Evolutionary conservation across 805 yeast genomes (phyloP), one percentile per base, ranked within the genome.

Genomic region (Wickerhamiella occidentalis): DNA sequence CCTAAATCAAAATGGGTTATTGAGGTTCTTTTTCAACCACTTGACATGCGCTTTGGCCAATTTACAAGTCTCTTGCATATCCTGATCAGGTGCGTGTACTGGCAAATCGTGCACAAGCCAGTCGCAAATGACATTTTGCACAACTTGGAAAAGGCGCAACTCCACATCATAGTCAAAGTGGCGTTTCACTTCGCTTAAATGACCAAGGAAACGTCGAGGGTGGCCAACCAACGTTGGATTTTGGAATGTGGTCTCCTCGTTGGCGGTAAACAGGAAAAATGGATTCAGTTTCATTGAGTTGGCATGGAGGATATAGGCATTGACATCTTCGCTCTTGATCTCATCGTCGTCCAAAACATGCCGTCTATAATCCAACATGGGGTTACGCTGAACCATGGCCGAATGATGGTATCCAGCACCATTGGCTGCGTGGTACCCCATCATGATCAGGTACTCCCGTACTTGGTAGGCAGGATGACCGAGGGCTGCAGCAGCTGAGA

Each of bases 311-410:
- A 45, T 18, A 28, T 36, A 28, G 9, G 56, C 54, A 40, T 21
- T 36, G 35, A 50, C 52, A 13, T 12, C n/a, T n/a, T 26, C 25
- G 12, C 45, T 50, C 12, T 38, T 21, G 11, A 41, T 38, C 38
- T 38, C 28, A 35, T 54, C 54, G 5, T 55, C 54, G 5, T 23
- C n/a, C 12, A 19, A 7, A 15, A 21, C 40, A 29, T 23, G 12
- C 19, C 19, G 22, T 28, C 23, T 22, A 49, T 68, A 77, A 61
- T 84, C 94, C 40, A 73, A 73, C n/a, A 71, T 62, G 2, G 88
- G 85, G 59, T 82, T 78, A 52, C 69, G 76, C 62, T 85, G 94
- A 3, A 81, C 80, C 87, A 84, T 84, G 11, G 58, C 55, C 42
- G 22, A 50, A 15, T 58, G 59, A 26, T 49, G 40, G 52, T 19